Evolutionary conservation across 164 flowering plant genomes (phyloP), one percentile per base, ranked within the genome.

Genomic region (Tetrastigma voinierianum): DNA sequence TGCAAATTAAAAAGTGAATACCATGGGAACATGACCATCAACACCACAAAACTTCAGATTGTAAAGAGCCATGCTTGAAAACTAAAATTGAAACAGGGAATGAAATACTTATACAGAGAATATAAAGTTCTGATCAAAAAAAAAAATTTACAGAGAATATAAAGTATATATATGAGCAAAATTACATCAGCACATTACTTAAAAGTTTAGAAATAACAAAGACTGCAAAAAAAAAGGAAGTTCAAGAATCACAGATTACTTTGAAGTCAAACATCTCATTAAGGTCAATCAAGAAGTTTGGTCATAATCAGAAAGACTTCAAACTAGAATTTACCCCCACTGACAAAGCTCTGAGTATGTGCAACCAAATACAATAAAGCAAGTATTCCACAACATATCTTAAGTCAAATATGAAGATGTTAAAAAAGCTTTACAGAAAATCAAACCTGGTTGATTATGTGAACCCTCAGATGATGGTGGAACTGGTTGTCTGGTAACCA

Each of bases 401-500:
- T 15, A 18, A 9, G 17, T 19, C 10, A 15, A 56, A 62, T 3
- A 23, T 16, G 24, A 57, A 23, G 18, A 24, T 48, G 14, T 18
- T 18, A 18, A 43, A 18, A 18, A 55, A 16, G 19, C 19, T 11
- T 25, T 17, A 51, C 54, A 62, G 9, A 15, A 59, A 19, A 67
- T 3, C 67, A 66, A 73, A 90, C 97, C 97, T 86, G 88, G 58
- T 64, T 75, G 66, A 75, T 76, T 74, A 19, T 78, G 74, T 14
- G 65, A 59, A 70, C 72, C 67, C 57, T 80, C 95, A 20, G 86
- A 67, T 67, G 88, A 71, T 47, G 85, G 76, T 8, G 79, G 78
- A 58, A 84, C 32, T 20, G 96, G 97, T 62, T 91, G 91, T 72
- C 98, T 82, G 57, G 85, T 96, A 66, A 95, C 98, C 77, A 95